Base-by-base conservation (phyloP, 306 rosid species). In the Cicer cuneatum region DNA sequence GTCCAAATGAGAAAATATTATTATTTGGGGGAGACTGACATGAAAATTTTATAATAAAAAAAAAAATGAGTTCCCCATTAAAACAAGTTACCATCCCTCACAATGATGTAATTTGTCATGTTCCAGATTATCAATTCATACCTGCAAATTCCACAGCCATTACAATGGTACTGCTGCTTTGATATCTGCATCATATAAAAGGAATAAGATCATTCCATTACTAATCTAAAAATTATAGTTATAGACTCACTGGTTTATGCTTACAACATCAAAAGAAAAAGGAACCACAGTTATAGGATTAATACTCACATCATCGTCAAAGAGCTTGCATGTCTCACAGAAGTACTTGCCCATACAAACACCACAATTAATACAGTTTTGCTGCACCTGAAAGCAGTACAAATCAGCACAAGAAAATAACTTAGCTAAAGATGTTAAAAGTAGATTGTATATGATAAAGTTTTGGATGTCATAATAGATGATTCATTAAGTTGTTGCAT, bases 71-170 rank as follows among this genome's bases (percentile, higher is more conserved):
- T 18, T n/a, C 41, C 49, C 52, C 53, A n/a, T 9, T 57, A n/a
- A 43, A 64, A 67, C 16, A 47, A 0, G 10, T 53, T 14, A 5
- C 19, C 0, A 8, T 18, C 57, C 69, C 73, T 16, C 10, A 54
- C 38, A 7, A 54, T 43, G 66, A 64, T 54, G 52, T 52, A 54
- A 66, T 35, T 11, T 5, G 8, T 54, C 15, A 64, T 29, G 48
- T 24, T 68, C 60, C 54, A 35, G 69, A 75, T 7, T 41, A 57
- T 16, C 69, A 71, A 61, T 13, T 74, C 66, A 21, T 86, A 93
- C 98, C 98, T 89, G 88, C 98, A 93, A 75, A 93, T 90, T 40
- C 96, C 97, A 75, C 97, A 90, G 51, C 93, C 98, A 85, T 38
- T 66, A 80, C 98, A 93, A 69, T 93, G 98, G 75, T 87, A 93